Evolutionary conservation across 108 stramenopile genomes (phyloP), one percentile per base, ranked within the genome.

Genomic region (Stephanodiscus minutulus): DNA sequence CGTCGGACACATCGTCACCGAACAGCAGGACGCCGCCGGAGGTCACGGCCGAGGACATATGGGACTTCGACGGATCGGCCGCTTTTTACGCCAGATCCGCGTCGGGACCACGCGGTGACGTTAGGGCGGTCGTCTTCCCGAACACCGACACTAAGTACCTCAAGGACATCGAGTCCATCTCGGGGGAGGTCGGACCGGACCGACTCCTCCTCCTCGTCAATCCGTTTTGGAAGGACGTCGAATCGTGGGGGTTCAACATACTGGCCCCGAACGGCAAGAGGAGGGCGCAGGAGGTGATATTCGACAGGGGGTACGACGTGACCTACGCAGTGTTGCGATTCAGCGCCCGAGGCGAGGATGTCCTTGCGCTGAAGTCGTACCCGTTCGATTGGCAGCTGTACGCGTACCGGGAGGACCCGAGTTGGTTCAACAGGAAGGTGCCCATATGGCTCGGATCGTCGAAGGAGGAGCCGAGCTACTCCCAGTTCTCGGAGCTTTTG

Each of bases 371-470:
- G 33, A 94, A 94, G 47, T 83, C 83, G 11, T 94, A 91, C 82
- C 92, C 92, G 0, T 86, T 91, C 73, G 92, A 94, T 79, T 94
- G 92, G 92, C 90, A 94, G 74, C 64, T 94, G 37, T 94, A 87
- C 82, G 92, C 92, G 0, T 91, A 84, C 64, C 58, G 73, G 22
- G 92, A 94, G 68, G 86, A 87, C 58, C 85, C 82, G 8, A 77
- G 84, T 47, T 87, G 82, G 77, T 81, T 69, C 41, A 67, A 78
- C 17, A 53, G 39, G 21, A 78, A 87, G 64, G 61, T 66, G 20
- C 67, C 76, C n/a, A 70, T 90, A 18, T 88, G 84, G 66, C 74
- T 93, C 35, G 91, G 91, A 43, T 87, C 87, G 1, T 80, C 82
- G 46, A 54, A 69, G 59, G 82, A 86, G 17, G 89, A 93, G 66